These are phyloP conservation scores for Neonectria sp. DNA, from an alignment of 2,329 filamentous ascomycete species.

Conservation along the genomic window DNA sequence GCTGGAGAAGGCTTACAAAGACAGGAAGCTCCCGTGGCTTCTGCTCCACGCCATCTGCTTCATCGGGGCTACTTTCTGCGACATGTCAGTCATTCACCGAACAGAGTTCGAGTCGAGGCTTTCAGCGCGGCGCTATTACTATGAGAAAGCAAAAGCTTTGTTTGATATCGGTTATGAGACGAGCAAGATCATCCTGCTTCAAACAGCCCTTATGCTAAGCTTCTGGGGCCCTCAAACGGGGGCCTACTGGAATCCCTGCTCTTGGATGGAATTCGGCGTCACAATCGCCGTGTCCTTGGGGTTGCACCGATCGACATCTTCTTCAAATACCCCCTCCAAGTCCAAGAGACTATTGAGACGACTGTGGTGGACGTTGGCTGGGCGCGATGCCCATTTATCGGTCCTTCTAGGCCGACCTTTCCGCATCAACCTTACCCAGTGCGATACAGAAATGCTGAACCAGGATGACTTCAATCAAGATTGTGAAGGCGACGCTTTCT, in stretches of 20 bases:
- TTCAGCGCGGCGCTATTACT: not conserved
- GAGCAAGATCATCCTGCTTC: constrained; percentile 12
- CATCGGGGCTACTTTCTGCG: not conserved
- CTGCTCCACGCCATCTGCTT: not conserved
- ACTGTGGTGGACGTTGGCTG: constrained; percentile 16
- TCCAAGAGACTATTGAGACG: constrained; percentile 4
- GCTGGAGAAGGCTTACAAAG: not conserved
- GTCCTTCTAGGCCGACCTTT: constrained; percentile 11
- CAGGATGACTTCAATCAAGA: constrained; percentile 6
- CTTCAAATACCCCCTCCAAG: not conserved
- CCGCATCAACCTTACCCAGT: constrained; percentile 8
- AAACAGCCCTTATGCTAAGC: not conserved
- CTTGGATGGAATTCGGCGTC: constrained; percentile 7
- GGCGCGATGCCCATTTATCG: not conserved
- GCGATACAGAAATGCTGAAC: constrained; percentile 7
- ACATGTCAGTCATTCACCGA: not conserved
- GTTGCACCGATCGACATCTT: not conserved
- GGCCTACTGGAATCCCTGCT: constrained; percentile 6
- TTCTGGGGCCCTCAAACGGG: constrained; percentile 1
- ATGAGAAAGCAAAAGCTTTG: not conserved
- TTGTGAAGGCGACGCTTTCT: not conserved
- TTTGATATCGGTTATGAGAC: not conserved
- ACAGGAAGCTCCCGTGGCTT: not conserved
- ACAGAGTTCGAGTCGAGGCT: not conserved
- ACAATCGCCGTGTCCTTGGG: constrained; percentile 10